These are phyloP conservation scores for Amauroascus niger DNA, from an alignment of 2,329 filamentous ascomycete genomes.

Conservation along the genomic window DNA sequence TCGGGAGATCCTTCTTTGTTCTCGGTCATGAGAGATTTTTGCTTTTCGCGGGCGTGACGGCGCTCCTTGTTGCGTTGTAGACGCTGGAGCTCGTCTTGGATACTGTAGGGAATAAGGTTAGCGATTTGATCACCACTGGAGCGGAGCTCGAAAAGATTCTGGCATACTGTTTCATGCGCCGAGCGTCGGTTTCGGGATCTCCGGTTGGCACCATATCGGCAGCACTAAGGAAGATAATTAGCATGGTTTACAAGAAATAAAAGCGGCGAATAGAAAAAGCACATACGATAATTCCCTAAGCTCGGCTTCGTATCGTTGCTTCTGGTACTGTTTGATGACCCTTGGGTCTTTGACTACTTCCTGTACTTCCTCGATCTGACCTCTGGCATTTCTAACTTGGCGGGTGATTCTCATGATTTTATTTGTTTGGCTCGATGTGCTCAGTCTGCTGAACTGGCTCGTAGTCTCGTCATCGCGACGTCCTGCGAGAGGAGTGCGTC, in stretches of 20 bases:
- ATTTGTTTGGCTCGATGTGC: constrained; percentile 57
- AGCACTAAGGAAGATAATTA: constrained; percentile 36
- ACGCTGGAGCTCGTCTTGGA: constrained; percentile 67
- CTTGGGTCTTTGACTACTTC: constrained; percentile 65
- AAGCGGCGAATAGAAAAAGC: constrained; percentile 18
- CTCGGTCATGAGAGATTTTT: constrained; percentile 53
- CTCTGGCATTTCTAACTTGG: constrained; percentile 52
- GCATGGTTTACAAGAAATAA: constrained; percentile 2
- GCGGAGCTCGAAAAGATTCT: neutral
- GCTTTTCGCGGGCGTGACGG: constrained; percentile 79
- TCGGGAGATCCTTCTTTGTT: constrained; percentile 36
- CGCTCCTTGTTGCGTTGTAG: constrained; percentile 87
- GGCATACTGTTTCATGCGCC: constrained; percentile 48
- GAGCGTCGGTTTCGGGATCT: constrained; percentile 55
- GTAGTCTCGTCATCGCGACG: constrained; percentile 63
- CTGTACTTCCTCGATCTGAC: constrained; percentile 51
- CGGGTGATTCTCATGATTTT: constrained; percentile 66
- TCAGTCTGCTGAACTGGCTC: constrained; percentile 66
- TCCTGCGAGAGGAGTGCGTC: constrained; percentile 45
- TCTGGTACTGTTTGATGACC: constrained; percentile 82
- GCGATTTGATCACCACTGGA: constrained; percentile 4
- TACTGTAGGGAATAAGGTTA: constrained; percentile 36
- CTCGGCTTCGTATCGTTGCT: constrained; percentile 61
- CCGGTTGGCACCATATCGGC: constrained; percentile 55
- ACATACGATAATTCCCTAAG: constrained; percentile 64